phyloP scores from a whole-genome alignment of 768 basidiomycete genomes.

The Lentinula raphanica region DNA sequence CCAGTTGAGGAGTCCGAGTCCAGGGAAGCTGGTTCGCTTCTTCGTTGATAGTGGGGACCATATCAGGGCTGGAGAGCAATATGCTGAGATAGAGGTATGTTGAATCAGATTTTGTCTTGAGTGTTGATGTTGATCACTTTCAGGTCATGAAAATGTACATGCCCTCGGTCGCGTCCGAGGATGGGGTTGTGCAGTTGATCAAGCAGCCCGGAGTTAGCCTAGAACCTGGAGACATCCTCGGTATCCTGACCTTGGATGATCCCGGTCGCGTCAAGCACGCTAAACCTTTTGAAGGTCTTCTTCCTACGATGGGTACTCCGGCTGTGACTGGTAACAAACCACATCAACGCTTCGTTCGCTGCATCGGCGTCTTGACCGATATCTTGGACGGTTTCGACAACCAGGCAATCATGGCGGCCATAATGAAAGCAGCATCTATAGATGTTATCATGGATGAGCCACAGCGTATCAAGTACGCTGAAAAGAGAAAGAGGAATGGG shows the following conservation, averaged over 20 bases:
- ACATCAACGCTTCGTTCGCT: constrained; percentile 76
- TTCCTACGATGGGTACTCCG: constrained; percentile 86
- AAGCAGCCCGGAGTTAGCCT: constrained; percentile 98
- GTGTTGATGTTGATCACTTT: background rate
- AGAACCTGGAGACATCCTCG: constrained; percentile 94
- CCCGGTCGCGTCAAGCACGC: constrained; percentile 96
- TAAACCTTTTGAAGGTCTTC: constrained; percentile 93
- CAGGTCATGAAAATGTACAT: constrained; percentile 99
- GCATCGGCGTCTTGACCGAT: constrained; percentile 75
- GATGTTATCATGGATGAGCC: no score
- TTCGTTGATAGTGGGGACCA: constrained; percentile 97
- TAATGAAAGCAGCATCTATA: no score
- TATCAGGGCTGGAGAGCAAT: constrained; percentile 91
- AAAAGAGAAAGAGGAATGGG: no score
- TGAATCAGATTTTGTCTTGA: background rate
- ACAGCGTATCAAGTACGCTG: no score
- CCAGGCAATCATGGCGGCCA: constrained; percentile 81
- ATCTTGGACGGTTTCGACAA: constrained; percentile 97
- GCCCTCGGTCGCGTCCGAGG: constrained; percentile 91
- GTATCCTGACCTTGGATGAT: constrained; percentile 94
- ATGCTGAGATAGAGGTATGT: constrained; percentile 93
- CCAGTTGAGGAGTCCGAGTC: constrained; percentile 91
- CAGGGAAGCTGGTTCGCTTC: constrained; percentile 92
- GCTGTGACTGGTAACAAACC: constrained; percentile 84
- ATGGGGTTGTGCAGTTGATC: constrained; percentile 93